These are phyloP conservation scores for Rhodotorula diobovata DNA, from an alignment of 768 basidiomycete species.

Conservation along the genomic window DNA sequence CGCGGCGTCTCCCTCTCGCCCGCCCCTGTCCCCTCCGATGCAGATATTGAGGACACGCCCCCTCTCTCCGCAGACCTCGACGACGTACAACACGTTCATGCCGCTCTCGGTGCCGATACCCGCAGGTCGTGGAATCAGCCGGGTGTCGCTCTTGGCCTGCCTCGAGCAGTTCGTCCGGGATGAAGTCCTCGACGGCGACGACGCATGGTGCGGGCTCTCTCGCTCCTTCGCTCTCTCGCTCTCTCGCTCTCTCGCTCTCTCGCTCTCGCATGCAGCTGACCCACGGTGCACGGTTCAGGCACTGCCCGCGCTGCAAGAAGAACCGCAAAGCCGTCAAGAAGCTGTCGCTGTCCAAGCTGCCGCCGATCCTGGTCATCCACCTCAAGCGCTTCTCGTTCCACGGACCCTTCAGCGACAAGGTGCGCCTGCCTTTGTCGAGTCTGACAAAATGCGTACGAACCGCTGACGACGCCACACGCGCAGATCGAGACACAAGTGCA, in stretches of 20 bases:
- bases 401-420: constrained; percentile 86
- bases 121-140: constrained; percentile 55
- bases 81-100: constrained; percentile 62
- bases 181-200: constrained; percentile 83
- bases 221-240: too few relatives aligned
- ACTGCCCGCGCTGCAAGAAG: constrained; percentile 88
- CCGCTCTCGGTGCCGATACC: constrained; percentile 89
- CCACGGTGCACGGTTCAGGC: constrained; percentile 57
- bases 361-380: constrained; percentile 86
- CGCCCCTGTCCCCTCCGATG: too few relatives aligned
- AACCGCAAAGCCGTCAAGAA: constrained; percentile 80
- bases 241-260: too few relatives aligned
- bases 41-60: background rate
- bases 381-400: constrained; percentile 87
- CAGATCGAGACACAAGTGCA: constrained; percentile 84
- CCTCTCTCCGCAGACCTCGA: constrained; percentile 44
- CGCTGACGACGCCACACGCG: background rate
- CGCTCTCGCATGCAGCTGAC: background rate
- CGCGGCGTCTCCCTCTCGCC: constrained; percentile 26
- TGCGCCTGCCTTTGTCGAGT: background rate
- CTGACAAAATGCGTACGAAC: too few relatives aligned
- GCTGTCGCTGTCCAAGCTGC: constrained; percentile 83
- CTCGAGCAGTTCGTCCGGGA: constrained; percentile 84
- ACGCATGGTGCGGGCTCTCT: constrained; percentile 71
- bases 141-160: constrained; percentile 70